A percentile compares a stretch with the other conserved stretches of the same genome.
These are phyloP conservation scores for Lathyrus aphaca DNA, from an alignment of 306 rosid species.

Conservation along the genomic window DNA sequence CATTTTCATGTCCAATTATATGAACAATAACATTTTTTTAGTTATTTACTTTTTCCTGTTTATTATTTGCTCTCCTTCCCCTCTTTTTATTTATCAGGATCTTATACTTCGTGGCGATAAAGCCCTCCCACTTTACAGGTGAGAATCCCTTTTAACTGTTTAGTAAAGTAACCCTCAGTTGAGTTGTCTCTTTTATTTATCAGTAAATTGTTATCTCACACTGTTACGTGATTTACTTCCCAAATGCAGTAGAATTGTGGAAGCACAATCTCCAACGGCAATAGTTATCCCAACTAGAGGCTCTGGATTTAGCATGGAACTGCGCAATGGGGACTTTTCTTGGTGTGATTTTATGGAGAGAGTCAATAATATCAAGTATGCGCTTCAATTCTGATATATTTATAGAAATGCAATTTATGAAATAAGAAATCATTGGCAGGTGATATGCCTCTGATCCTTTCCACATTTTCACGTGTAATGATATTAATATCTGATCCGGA, in stretches of 20 bases:
- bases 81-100: slow-evolving; percentile 59
- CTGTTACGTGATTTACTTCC: slow-evolving; percentile 41
- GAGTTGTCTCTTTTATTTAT: slow-evolving; percentile 37
- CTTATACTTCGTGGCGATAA: slow-evolving; percentile 84
- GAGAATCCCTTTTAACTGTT: slow-evolving; percentile 38
- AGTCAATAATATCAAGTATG: slow-evolving; percentile 66
- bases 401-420: neutral
- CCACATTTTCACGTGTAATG: slow-evolving; percentile 6
- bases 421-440: slow-evolving; percentile 32
- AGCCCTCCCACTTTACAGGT: slow-evolving; percentile 87
- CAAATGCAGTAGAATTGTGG: slow-evolving; percentile 86
- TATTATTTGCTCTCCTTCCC: neutral
- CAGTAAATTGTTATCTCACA: slow-evolving; percentile 37
- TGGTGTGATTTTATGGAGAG: slow-evolving; percentile 81
- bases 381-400: slow-evolving; percentile 31
- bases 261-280: slow-evolving; percentile 80
- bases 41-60: slow-evolving; percentile 29
- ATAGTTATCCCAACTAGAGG: slow-evolving; percentile 67
- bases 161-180: neutral
- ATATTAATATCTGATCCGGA: slow-evolving; percentile 32
- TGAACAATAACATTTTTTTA: slow-evolving; percentile 11
- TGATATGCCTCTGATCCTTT: slow-evolving; percentile 11
- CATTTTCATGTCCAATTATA: slow-evolving; percentile 14
- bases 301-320: slow-evolving; percentile 58
- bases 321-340: slow-evolving; percentile 75